Base-by-base conservation (phyloP, 148 eudicot species). In the Polygonum aviculare region DNA sequence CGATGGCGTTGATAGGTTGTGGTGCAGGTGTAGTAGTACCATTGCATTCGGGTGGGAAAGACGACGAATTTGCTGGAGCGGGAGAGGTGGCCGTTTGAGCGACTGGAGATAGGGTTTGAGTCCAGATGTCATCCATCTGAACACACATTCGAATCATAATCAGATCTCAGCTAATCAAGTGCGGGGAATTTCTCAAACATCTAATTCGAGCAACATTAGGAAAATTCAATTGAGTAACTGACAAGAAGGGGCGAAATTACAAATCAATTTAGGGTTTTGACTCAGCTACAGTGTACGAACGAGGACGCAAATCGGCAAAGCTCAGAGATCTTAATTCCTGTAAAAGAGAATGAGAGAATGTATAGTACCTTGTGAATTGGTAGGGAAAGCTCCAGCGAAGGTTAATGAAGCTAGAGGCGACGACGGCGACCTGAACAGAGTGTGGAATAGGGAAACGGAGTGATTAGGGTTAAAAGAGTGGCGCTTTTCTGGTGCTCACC, bases 101-200 rank as follows among this genome's bases (percentile, higher is more conserved):
- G 40, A 73, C 78, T 84, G 12, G 85, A 73, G 36, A 83, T 55
- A 55, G 77, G 50, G 57, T 74, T 81, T 47, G 88, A 75, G 84
- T 85, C 85, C 71, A 86, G 86, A 67, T 67, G 21, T 67, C 72
- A 67, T 67, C 72, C 72, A 67, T 67, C 72, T 67, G 38, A 63
- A 63, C 3, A 31, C 7, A 33, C 16, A 33, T 3, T 63, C 18
- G 16, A 60, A 67, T 67, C 72, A 67, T 21, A 36, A 67, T 36
- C 45, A 10, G 45, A 67, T 67, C 44, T 57, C 63, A 55, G 7
- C 9, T 10, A n/a, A 57, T 57, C 33, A 19, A 51, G 3, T 57
- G 63, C 63, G 12, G 11, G 1, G 16, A 57, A 19, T 63, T 9
- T 63, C 69, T 63, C 40, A 63, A 33, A 31, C 10, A 26, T 31